Conservation (phyloP, 2,329 filamentous ascomycete species). For the Rhynchosporium agropyri region DNA sequence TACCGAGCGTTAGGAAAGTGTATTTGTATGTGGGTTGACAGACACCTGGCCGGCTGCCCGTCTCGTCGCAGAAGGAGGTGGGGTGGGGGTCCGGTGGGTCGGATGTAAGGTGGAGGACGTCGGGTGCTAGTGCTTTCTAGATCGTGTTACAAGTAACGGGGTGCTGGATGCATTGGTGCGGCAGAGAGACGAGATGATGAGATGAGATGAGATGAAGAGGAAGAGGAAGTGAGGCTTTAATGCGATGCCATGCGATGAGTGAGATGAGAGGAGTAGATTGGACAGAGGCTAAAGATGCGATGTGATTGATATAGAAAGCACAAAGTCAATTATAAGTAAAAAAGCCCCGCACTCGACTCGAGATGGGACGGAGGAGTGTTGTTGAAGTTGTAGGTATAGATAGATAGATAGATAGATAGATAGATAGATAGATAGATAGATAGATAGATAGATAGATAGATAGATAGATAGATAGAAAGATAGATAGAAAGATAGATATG, state of each 20-base stretch:
- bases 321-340: conserved; percentile 6
- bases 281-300: not conserved
- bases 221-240: not conserved
- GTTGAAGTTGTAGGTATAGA: not conserved
- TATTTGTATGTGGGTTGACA: not conserved
- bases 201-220: conserved; percentile 1
- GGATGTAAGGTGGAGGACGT: not conserved
- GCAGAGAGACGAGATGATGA: not conserved
- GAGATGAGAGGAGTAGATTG: not conserved
- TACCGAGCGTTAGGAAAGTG: not conserved
- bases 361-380: not conserved
- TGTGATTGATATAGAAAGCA: too few relatives aligned
- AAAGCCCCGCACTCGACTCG: not conserved
- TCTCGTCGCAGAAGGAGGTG: not conserved
- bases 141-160: not conserved
- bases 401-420: too few relatives aligned
- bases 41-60: not conserved
- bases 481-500: too few relatives aligned
- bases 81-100: conserved; percentile 1
- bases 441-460: too few relatives aligned
- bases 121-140: conserved; percentile 16
- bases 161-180: conserved; percentile 20
- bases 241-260: not conserved
- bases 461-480: too few relatives aligned
- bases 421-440: too few relatives aligned